Evolutionary conservation across 495 filamentous ascomycete genomes (phyloP).

Genomic region (Talaromyces wortmannii): DNA sequence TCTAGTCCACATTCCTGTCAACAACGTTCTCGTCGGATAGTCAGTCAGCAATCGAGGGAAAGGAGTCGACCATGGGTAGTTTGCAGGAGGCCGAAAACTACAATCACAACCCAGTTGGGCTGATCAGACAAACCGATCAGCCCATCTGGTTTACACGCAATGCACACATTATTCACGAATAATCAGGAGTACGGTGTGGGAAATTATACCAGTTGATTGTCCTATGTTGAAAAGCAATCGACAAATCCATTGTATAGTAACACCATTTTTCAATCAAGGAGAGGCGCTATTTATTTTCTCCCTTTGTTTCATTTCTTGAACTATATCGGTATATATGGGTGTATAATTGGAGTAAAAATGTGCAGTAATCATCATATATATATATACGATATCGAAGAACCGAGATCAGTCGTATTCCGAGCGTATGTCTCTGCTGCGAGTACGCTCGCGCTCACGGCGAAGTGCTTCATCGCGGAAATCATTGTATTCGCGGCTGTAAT

Average conservation of each 20-base stretch:
- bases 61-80: too few species aligned
- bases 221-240: not conserved
- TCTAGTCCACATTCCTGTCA: conserved; percentile 73
- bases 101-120: not conserved
- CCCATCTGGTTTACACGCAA: not conserved
- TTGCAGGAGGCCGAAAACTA: too few species aligned
- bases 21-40: conserved; percentile 69
- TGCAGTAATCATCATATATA: too few species aligned
- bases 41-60: not conserved
- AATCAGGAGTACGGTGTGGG: not conserved
- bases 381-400: not conserved
- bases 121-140: too few species aligned
- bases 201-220: not conserved
- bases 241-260: not conserved
- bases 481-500: conserved; percentile 22
- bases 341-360: not conserved
- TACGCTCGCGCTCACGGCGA: not conserved
- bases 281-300: not conserved
- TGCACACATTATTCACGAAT: not conserved
- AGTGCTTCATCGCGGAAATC: conserved; percentile 3
- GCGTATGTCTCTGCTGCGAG: not conserved
- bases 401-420: not conserved
- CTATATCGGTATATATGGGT: not conserved
- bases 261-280: not conserved
- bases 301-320: too few species aligned